Evolutionary conservation across 768 basidiomycete species (phyloP), one percentile per base, ranked within the genome.

Genomic region (Boletus patriciae): DNA sequence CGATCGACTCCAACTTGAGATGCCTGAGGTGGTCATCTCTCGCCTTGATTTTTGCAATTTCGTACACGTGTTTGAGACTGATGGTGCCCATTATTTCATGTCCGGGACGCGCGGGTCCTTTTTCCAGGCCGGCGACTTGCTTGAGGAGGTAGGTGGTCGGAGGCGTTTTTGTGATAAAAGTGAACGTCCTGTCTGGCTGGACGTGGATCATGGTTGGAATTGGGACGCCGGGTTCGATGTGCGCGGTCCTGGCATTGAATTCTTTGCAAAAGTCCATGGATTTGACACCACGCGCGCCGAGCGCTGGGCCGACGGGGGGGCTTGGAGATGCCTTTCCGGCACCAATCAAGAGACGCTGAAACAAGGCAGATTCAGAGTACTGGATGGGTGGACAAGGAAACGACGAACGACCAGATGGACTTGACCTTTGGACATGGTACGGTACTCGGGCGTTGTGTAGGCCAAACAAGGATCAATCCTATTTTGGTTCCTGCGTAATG

Each of bases 191-290:
- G 79, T 99, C 97, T 52, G 96, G 92, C 65, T 92, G 87, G 57
- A 99, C 88, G 53, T 85, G 91, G 68, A 99, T 95, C 59, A 88
- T 75, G n/a, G 94, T 97, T 11, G 97, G 96, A 38, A 84, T 83
- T 8, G 97, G 96, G 11, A 90, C 83, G 36, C 92, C 92, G 18
- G 88, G 85, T 59, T 86, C 83, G 37, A 96, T 81, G 70, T 92
- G 88, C 33, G 92, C 88, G 19, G 96, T 98, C 61, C 88, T 87
- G n/a, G 96, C 95, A 70, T 99, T 99, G 78, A 98, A 99, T 72
- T 98, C 94, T 73, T 98, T 99, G 81, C 94, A 97, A 70, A 99
- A 99, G 77, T 99, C 97, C 90, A 98, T 98, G 27, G 94, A 94
- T 76, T 97, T 98, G 64, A 99, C 95, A 65, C 97, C 97, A 68